Conservation (phyloP, 352 stramenopile species). For the Pythium diclinum region DNA sequence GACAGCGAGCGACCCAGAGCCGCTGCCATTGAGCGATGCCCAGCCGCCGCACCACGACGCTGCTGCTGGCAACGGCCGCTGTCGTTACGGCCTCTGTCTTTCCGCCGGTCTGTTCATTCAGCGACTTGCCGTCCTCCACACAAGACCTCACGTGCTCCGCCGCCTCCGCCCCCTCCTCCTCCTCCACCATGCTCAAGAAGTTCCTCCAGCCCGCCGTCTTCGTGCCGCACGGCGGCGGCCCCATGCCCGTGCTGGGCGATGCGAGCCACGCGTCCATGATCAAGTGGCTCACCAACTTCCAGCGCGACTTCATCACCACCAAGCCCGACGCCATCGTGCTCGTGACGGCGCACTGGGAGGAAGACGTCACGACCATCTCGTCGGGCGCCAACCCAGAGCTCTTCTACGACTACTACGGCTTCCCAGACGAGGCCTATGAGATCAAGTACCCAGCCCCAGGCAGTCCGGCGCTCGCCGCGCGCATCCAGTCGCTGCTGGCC, state of each 20-base stretch:
- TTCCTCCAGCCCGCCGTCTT: conserved; percentile 22
- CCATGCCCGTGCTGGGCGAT: conserved; percentile 58
- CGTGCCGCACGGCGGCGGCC: conserved; percentile 52
- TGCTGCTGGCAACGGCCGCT: not conserved
- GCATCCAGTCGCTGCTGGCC: conserved; percentile 61
- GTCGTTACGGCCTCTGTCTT: not conserved
- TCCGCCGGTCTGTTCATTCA: not conserved
- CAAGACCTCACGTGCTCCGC: not conserved
- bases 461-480: conserved; percentile 55
- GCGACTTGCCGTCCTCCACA: not conserved
- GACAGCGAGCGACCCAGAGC: not conserved
- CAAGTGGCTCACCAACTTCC: conserved; percentile 43
- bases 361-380: conserved; percentile 36
- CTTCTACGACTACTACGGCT: conserved; percentile 91
- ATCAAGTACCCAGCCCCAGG: conserved; percentile 81
- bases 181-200: conserved; percentile 8
- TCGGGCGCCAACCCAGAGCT: conserved; percentile 49
- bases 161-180: not conserved
- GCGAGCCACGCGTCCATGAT: conserved; percentile 33
- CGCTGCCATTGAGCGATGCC: not conserved
- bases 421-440: conserved; percentile 83
- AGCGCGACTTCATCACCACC: conserved; percentile 29
- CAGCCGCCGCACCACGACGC: not conserved
- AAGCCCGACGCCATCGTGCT: conserved; percentile 75
- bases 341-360: conserved; percentile 87